These are phyloP conservation scores for Scedosporium boydii DNA, from an alignment of 2,329 filamentous ascomycete genomes.

Conservation along the genomic window DNA sequence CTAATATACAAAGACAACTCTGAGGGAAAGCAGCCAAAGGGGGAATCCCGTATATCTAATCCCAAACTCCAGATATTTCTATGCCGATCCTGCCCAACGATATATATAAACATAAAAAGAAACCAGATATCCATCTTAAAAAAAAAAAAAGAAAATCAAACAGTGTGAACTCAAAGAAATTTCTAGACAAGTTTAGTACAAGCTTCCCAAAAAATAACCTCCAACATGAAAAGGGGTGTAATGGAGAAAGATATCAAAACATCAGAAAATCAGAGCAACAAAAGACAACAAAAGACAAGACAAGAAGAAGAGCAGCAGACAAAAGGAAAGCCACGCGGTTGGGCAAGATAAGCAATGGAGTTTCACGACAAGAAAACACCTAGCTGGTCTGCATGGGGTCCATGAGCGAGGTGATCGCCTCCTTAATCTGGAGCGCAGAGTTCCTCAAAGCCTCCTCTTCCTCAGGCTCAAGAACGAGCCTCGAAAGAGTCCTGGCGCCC, in stretches of 20 bases:
- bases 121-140: neutral
- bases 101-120: neutral
- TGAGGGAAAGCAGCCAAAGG: neutral
- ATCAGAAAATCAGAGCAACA: neutral
- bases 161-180: neutral
- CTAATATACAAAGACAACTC: neutral
- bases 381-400: neutral
- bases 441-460: conserved; percentile 15
- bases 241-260: neutral
- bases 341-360: neutral
- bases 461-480: conserved; percentile 13
- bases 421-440: conserved; percentile 16
- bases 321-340: neutral
- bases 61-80: neutral
- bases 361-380: neutral
- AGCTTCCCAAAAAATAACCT: no score
- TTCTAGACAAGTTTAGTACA: no score
- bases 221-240: neutral
- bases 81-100: neutral
- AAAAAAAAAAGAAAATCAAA: no score
- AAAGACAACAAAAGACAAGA: neutral
- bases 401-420: neutral
- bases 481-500: conserved; percentile 16
- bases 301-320: neutral
- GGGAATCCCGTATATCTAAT: neutral